These are phyloP conservation scores for Trichoderma endophyticum DNA, from an alignment of 2,329 filamentous ascomycete species.

Conservation along the genomic window DNA sequence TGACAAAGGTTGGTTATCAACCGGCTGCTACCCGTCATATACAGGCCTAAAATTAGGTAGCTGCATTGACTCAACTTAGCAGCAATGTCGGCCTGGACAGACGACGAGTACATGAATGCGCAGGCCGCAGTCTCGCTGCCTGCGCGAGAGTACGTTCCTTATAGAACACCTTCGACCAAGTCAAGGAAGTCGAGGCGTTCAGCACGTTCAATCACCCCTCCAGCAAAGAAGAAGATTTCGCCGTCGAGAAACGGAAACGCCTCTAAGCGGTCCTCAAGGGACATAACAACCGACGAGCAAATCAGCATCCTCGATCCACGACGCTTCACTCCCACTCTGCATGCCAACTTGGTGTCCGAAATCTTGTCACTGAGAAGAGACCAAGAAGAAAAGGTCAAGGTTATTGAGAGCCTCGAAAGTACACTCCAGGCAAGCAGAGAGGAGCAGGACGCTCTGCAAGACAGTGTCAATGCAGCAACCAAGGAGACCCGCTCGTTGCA, in stretches of 20 bases:
- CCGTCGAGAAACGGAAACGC: constrained; percentile 47
- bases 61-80: background rate
- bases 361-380: constrained; percentile 85
- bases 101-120: constrained; percentile 56
- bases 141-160: constrained; percentile 68
- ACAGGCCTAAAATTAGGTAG: constrained; percentile 17
- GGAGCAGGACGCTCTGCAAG: constrained; percentile 70
- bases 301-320: constrained; percentile 80
- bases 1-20: background rate
- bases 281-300: constrained; percentile 63
- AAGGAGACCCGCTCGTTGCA: constrained; percentile 81
- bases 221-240: constrained; percentile 52
- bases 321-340: constrained; percentile 89
- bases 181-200: constrained; percentile 63
- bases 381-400: constrained; percentile 81
- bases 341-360: constrained; percentile 91
- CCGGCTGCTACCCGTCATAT: background rate
- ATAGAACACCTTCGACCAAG: constrained; percentile 65
- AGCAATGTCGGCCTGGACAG: constrained; percentile 58
- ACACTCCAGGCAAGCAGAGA: constrained; percentile 66
- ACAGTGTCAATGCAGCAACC: constrained; percentile 57
- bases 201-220: constrained; percentile 64
- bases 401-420: constrained; percentile 81
- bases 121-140: constrained; percentile 60
- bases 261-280: constrained; percentile 53